These are phyloP conservation scores for Fusarium liriodendri DNA, from an alignment of 2,329 filamentous ascomycete genomes.

Conservation along the genomic window DNA sequence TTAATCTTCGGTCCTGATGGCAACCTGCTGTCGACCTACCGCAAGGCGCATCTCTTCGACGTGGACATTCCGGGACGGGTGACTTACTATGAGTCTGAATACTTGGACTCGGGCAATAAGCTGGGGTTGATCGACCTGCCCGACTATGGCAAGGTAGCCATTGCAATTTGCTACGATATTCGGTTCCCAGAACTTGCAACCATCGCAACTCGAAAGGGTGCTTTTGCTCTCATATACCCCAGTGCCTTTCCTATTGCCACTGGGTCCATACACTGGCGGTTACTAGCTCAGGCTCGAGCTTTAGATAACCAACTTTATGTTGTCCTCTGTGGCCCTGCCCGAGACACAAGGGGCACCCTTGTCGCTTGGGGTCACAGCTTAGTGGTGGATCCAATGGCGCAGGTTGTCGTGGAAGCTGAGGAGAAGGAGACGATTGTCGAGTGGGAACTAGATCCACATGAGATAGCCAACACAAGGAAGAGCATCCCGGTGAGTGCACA, in stretches of 20 bases:
- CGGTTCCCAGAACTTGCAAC: slow-evolving; percentile 93
- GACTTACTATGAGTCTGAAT: slow-evolving; percentile 87
- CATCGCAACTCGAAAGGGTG: slow-evolving; percentile 87
- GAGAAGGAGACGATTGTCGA: slow-evolving; percentile 81
- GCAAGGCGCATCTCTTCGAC: slow-evolving; percentile 95
- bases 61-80: slow-evolving; percentile 97
- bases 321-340: slow-evolving; percentile 87
- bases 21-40: slow-evolving; percentile 82
- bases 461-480: slow-evolving; percentile 78
- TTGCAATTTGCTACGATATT: slow-evolving; percentile 98
- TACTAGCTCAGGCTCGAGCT: slow-evolving; percentile 83
- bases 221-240: slow-evolving; percentile 88
- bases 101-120: slow-evolving; percentile 85
- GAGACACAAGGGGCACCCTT: slow-evolving; percentile 81
- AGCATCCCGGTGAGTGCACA: slow-evolving; percentile 86
- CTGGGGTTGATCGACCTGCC: slow-evolving; percentile 88
- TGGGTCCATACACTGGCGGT: slow-evolving; percentile 87
- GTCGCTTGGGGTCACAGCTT: slow-evolving; percentile 92
- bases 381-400: slow-evolving; percentile 86
- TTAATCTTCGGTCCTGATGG: slow-evolving; percentile 84
- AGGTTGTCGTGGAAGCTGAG: slow-evolving; percentile 79
- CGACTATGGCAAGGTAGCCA: slow-evolving; percentile 84
- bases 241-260: slow-evolving; percentile 96
- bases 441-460: slow-evolving; percentile 73
- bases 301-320: slow-evolving; percentile 95